Conservation (phyloP, 148 eudicot species). For the Cornus florida region DNA sequence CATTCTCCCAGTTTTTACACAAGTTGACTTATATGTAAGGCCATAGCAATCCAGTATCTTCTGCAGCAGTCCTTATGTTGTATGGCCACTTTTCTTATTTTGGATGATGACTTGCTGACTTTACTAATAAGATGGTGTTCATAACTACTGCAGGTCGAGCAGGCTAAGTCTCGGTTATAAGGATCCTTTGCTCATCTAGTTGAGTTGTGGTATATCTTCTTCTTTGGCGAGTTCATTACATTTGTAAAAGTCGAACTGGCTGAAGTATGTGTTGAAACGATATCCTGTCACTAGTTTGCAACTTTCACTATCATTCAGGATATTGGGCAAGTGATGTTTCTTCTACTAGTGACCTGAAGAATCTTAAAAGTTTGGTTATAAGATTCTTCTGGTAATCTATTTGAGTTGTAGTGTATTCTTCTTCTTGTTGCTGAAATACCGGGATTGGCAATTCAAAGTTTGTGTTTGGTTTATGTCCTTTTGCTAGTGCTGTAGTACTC, state of each 20-base stretch:
- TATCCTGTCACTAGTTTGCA: no score
- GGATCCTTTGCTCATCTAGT: neutral
- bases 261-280: no score
- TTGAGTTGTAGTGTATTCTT: neutral
- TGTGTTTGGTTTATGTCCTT: no score
- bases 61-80: neutral
- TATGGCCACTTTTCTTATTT: neutral
- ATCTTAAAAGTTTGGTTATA: neutral
- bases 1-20: no score
- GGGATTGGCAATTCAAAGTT: no score
- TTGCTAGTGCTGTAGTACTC: no score
- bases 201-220: neutral
- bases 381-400: neutral
- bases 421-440: no score
- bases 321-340: no score
- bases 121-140: neutral
- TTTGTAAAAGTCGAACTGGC: no score
- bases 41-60: neutral
- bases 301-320: no score
- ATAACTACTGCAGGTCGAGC: constrained; percentile 7
- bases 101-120: neutral
- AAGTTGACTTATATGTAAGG: neutral
- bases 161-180: constrained; percentile 8
- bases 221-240: no score
- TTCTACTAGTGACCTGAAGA: no score